Evolutionary conservation across 768 basidiomycete species (phyloP), one percentile per base, ranked within the genome.

Genomic region (Galerina marginata): DNA sequence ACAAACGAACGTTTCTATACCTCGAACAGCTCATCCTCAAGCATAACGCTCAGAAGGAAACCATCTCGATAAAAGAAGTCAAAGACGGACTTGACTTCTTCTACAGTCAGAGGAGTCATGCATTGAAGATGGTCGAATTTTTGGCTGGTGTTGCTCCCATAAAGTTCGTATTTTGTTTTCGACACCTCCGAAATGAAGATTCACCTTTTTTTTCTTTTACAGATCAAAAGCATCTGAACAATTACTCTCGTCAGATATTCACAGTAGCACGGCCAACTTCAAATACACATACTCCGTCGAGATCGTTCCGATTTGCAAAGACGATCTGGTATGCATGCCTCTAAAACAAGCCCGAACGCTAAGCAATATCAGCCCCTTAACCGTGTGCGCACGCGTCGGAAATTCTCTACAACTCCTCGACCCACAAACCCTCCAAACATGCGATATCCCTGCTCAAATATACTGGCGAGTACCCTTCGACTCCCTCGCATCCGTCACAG

Each of bases 211-310:
- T 43, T 61, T 25, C 16, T 37, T 37, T 5, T 29, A 36, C 63
- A 95, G 96, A 67, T 89, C 92, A 51, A 99, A 99, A 77, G 79
- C 90, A 9, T 97, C 96, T 1, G 97, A 99, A 74, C 97, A 97
- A 72, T 81, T 99, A 9, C 84, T 99, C 33, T 97, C 96, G 6
- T 81, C 90, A 23, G 97, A 99, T 72, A 94, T 91, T 1, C 96
- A 99, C 74, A 86, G 91, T 49, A 86, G 86, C 65, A 97, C 95
- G 3, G 92, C 96, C 37, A 98, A 93, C 76, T 97, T 92, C 83
- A 99, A 96, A 77, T 96, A 92, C 76, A 95, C 95, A 4, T 99
- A 94, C 81, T 97, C 96, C 4, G 92, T 99, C 65, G 96, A 99
- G 77, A 97, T 99, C 70, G 86, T 91, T 4, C 95, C 97, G 0